A percentile compares a stretch with the other conserved stretches of the same genome.
Conservation (phyloP, 2,329 filamentous ascomycete genomes). For the Chrysoporthe cubensis region DNA sequence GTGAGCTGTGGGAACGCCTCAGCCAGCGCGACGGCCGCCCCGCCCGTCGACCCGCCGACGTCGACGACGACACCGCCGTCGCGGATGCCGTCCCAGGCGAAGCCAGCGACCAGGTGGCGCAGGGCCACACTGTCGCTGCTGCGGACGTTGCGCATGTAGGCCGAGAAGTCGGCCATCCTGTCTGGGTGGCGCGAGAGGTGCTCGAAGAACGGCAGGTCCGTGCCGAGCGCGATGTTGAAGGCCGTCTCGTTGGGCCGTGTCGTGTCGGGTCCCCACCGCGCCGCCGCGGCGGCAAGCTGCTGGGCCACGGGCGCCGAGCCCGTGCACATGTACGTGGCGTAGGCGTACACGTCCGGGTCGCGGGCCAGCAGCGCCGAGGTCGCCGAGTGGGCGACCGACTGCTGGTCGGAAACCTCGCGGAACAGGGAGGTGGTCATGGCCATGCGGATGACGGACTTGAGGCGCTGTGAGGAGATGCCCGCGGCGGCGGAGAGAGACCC, state of each 20-base stretch:
- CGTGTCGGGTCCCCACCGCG: background rate
- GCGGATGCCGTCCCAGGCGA: background rate
- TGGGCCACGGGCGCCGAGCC: background rate
- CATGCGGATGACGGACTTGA: slow-evolving; percentile 34
- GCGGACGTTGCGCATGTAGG: background rate
- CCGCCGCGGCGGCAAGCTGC: background rate
- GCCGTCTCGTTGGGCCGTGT: background rate
- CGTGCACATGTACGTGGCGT: slow-evolving; percentile 25
- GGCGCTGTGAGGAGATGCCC: too few species aligned
- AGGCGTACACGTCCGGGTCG: slow-evolving; percentile 32
- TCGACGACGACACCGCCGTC: slow-evolving; percentile 13
- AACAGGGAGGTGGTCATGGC: slow-evolving; percentile 41
- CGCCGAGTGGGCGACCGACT: slow-evolving; percentile 36
- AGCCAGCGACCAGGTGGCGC: background rate
- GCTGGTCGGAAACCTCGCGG: slow-evolving; percentile 32
- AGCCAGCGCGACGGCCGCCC: background rate
- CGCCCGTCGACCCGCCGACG: slow-evolving; percentile 17
- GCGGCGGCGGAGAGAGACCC: too few species aligned
- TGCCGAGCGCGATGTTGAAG: background rate
- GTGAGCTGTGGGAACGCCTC: slow-evolving; percentile 5
- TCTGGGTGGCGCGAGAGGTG: background rate
- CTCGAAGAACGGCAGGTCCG: background rate
- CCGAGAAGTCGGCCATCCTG: background rate
- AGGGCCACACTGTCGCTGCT: background rate
- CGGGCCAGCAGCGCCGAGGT: slow-evolving; percentile 35